Conservation (phyloP, 2,329 filamentous ascomycete species). For the Monilinia polystroma region DNA sequence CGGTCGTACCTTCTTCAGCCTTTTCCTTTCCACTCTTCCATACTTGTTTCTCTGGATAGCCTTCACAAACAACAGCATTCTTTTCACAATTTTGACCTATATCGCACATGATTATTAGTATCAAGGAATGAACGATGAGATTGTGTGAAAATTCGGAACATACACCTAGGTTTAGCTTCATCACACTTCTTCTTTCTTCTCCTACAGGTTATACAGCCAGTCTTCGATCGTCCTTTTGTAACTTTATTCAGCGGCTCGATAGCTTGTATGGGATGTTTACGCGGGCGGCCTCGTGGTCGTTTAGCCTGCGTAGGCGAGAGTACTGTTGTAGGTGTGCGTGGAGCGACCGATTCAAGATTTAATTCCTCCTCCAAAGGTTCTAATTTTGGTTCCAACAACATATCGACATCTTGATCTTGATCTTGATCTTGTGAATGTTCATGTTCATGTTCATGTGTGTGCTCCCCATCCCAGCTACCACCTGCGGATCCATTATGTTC, state of each 20-base stretch:
- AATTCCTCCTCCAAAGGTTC: constrained; percentile 56
- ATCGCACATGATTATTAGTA: constrained; percentile 7
- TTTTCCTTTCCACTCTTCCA: constrained; percentile 83
- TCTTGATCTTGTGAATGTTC: constrained; percentile 41
- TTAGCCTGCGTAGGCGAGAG: constrained; percentile 44
- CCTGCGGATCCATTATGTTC: constrained; percentile 12
- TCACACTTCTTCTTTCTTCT: constrained; percentile 73
- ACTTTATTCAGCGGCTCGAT: constrained; percentile 62
- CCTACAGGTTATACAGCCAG: constrained; percentile 65
- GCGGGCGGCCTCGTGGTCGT: constrained; percentile 73
- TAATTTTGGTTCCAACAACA: constrained; percentile 52
- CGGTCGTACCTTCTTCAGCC: constrained; percentile 61
- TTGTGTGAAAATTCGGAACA: constrained; percentile 39
- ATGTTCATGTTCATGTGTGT: background rate
- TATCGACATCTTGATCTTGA: constrained; percentile 42
- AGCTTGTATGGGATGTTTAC: constrained; percentile 68
- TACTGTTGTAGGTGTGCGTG: constrained; percentile 27
- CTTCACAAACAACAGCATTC: constrained; percentile 88
- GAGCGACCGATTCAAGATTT: constrained; percentile 51
- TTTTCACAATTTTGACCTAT: constrained; percentile 85
- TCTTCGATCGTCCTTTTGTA: constrained; percentile 73
- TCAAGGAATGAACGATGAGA: constrained; percentile 22
- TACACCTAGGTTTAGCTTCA: constrained; percentile 66
- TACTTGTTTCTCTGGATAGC: constrained; percentile 80
- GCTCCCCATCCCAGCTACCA: constrained; percentile 7